These are phyloP conservation scores for Lichtheimia ornata DNA, from an alignment of 371 early-diverging fungal species.

Conservation along the genomic window DNA sequence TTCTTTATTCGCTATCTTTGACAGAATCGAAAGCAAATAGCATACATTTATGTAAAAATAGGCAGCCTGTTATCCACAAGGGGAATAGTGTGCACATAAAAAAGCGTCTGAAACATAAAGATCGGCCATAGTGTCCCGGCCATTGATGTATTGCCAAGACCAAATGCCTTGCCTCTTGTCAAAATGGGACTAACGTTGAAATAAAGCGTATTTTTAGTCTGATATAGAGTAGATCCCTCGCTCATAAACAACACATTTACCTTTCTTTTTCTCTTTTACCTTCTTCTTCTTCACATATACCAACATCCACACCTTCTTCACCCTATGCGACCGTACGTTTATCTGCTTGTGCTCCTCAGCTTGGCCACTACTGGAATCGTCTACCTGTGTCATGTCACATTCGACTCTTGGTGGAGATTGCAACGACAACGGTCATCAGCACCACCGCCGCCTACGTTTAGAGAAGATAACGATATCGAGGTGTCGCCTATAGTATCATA, in stretches of 20 bases:
- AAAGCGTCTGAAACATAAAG: no score
- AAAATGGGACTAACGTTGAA: no score
- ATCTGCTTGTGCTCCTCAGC: conserved; percentile 6
- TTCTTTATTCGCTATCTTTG: no score
- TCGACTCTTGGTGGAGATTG: neutral
- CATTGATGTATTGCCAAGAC: no score
- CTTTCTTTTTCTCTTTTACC: neutral
- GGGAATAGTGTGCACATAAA: no score
- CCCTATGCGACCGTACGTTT: neutral
- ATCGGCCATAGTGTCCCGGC: no score
- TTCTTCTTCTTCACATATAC: neutral
- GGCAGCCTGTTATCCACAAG: no score
- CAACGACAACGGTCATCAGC: neutral
- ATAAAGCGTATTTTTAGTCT: no score
- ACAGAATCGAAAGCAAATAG: no score
- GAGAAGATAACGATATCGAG: neutral
- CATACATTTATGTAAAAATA: no score
- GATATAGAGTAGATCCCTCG: no score
- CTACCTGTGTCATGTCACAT: conserved; percentile 11
- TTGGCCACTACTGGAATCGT: conserved; percentile 10
- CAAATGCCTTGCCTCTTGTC: no score
- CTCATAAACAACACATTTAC: neutral
- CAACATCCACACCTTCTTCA: conserved; percentile 5
- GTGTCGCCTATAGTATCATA: neutral
- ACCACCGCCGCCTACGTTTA: neutral